Evolutionary conservation across 495 filamentous ascomycete species (phyloP), one percentile per base, ranked within the genome.

Genomic region (Talaromyces ruber): DNA sequence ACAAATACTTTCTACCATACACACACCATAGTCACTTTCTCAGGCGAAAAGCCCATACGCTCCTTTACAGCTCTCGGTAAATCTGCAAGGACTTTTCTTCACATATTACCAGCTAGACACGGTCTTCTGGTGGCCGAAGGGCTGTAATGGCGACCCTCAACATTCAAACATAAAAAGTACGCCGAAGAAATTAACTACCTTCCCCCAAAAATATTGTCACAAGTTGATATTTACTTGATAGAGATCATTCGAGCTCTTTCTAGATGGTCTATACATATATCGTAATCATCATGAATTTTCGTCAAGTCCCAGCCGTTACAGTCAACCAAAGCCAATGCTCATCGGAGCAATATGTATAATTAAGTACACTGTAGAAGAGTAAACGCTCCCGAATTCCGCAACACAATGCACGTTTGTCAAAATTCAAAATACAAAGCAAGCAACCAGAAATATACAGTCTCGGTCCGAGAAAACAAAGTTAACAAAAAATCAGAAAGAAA

Each of bases 331-430:
- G n/a, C 43, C n/a, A 47, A 47, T 7, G 50, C 22, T 28, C 24
- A 47, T 24, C 39, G 53, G 60, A 58, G 16, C 59, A 56, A 57
- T 57, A 62, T 6, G 29, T 34, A 56, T 32, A 29, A 52, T 59
- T 63, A 60, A 43, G 51, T 61, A 52, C 39, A 34, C 26, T 11
- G 18, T 47, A 47, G 43, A 47, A 54, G 14, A 28, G 24, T 54
- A 54, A 51, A 16, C 51, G 24, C 50, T 52, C 50, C 24, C 9
- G 14, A 25, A 12, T 54, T 24, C 26, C 51, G 22, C 51, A 54
- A 26, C 26, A 22, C 22, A 14, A 54, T 54, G 22, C 51, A 28
- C 5, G n/a, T 54, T 28, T 28, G 22, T 28, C 11, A 22, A 54
- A 4, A 5, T 54, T 54, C 22, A 25, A 34, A 34, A 21, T 1